phyloP scores from a whole-genome alignment of 768 basidiomycete species.

The Imleria badia region DNA sequence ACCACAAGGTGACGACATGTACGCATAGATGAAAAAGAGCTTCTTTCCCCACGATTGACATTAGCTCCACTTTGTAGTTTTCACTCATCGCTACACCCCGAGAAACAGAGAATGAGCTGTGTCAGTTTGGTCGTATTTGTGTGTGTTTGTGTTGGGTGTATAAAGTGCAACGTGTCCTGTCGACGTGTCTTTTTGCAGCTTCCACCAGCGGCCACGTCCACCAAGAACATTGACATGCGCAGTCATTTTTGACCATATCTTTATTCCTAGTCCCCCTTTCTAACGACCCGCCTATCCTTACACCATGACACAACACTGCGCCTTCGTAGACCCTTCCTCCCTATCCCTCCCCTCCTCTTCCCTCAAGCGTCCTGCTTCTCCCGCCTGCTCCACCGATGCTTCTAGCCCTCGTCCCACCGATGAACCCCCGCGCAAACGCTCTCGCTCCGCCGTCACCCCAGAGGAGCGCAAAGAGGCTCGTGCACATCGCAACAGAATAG shows the following conservation, averaged over 20 bases:
- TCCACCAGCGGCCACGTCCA: slow-evolving; percentile 22
- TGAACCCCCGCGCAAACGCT: slow-evolving; percentile 71
- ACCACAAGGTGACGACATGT: too few relatives aligned
- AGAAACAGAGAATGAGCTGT: too few relatives aligned
- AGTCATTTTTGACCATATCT: slow-evolving; percentile 17
- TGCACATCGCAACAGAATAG: slow-evolving; percentile 90
- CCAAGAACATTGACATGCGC: slow-evolving; percentile 14
- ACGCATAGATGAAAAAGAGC: too few relatives aligned
- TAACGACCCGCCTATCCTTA: not conserved
- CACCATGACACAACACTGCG: slow-evolving; percentile 26
- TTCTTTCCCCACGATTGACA: too few relatives aligned
- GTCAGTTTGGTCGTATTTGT: slow-evolving; percentile 24
- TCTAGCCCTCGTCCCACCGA: slow-evolving; percentile 14
- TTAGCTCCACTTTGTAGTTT: too few relatives aligned
- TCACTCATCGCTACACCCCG: too few relatives aligned
- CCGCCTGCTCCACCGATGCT: slow-evolving; percentile 21
- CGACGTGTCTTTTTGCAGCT: slow-evolving; percentile 25
- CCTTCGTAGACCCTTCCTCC: slow-evolving; percentile 39
- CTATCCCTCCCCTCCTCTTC: slow-evolving; percentile 39
- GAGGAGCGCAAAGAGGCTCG: slow-evolving; percentile 87
- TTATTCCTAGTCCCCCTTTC: slow-evolving; percentile 17
- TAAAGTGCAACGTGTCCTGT: slow-evolving; percentile 33
- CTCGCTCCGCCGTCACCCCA: slow-evolving; percentile 57
- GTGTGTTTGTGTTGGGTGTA: slow-evolving; percentile 23
- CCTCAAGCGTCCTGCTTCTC: slow-evolving; percentile 29